These are phyloP conservation scores for Neurospora sp. DNA, from an alignment of 2,329 filamentous ascomycete species.

Conservation along the genomic window DNA sequence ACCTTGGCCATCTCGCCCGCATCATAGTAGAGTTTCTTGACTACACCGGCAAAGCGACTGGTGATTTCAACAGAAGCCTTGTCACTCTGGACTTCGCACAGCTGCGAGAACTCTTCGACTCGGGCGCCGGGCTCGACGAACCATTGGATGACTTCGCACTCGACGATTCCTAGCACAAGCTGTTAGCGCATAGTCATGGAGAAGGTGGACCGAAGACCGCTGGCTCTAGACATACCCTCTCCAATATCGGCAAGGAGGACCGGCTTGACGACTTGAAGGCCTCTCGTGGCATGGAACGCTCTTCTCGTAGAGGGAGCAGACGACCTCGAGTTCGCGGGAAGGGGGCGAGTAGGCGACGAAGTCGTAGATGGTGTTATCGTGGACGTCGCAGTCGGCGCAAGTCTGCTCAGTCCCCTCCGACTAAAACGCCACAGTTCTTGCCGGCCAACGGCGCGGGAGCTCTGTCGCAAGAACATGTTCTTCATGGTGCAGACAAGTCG, in stretches of 20 bases:
- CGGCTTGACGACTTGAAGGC: conserved; percentile 56
- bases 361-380: conserved; percentile 13
- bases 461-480: conserved; percentile 46
- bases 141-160: conserved; percentile 99
- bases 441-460: conserved; percentile 38
- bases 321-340: not conserved
- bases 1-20: conserved; percentile 94
- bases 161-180: conserved; percentile 68
- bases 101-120: conserved; percentile 94
- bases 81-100: conserved; percentile 97
- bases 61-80: conserved; percentile 90
- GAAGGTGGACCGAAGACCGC: not conserved
- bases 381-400: conserved; percentile 16
- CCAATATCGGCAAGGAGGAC: conserved; percentile 79
- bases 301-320: conserved; percentile 19
- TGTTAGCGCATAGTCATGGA: conserved; percentile 7
- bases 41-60: conserved; percentile 85
- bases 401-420: conserved; percentile 24
- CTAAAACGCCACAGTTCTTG: conserved; percentile 36
- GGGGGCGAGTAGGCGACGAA: not conserved
- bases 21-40: conserved; percentile 94
- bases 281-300: conserved; percentile 41
- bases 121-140: conserved; percentile 93
- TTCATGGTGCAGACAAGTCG: conserved; percentile 8
- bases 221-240: conserved; percentile 48